Conservation (phyloP, 2,329 filamentous ascomycete genomes). For the Stemphylium lycopersici region DNA sequence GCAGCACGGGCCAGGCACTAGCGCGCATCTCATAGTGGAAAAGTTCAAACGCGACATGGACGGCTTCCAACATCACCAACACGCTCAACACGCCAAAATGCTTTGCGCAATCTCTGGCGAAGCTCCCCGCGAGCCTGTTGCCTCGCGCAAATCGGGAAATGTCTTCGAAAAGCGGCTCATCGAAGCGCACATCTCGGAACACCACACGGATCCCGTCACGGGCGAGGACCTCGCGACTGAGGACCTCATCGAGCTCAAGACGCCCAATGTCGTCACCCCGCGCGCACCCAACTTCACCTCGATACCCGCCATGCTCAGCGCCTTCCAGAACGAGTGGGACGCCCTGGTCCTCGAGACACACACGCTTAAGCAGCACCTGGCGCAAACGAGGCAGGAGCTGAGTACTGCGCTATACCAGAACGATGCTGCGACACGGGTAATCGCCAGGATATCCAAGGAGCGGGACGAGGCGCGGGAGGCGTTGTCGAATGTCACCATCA, state of each 20-base stretch:
- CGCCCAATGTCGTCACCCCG: constrained; percentile 81
- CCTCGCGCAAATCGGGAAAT: constrained; percentile 91
- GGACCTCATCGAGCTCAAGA: constrained; percentile 87
- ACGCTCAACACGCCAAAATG: constrained; percentile 26
- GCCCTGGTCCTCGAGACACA: constrained; percentile 89
- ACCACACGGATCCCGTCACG: constrained; percentile 90
- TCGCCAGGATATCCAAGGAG: constrained; percentile 88
- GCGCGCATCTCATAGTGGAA: constrained; percentile 5
- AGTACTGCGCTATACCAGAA: constrained; percentile 95
- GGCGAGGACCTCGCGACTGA: constrained; percentile 82
- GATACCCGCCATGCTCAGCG: constrained; percentile 89
- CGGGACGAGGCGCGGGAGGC: constrained; percentile 91
- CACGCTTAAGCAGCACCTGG: constrained; percentile 85
- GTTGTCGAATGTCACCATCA: constrained; percentile 81
- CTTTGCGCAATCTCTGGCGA: constrained; percentile 83
- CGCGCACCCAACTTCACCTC: constrained; percentile 93
- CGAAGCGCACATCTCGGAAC: constrained; percentile 90
- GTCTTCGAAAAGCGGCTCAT: constrained; percentile 96
- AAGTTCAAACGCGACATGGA: constrained; percentile 14
- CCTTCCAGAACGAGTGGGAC: constrained; percentile 99
- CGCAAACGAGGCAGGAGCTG: constrained; percentile 90
- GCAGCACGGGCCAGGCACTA: constrained; percentile 9
- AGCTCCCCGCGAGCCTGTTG: constrained; percentile 91
- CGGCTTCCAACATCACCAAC: background rate
- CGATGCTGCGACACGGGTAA: constrained; percentile 94